These are phyloP conservation scores for Ziziphus jujuba DNA, from an alignment of 306 rosid genomes.

Conservation along the genomic window DNA sequence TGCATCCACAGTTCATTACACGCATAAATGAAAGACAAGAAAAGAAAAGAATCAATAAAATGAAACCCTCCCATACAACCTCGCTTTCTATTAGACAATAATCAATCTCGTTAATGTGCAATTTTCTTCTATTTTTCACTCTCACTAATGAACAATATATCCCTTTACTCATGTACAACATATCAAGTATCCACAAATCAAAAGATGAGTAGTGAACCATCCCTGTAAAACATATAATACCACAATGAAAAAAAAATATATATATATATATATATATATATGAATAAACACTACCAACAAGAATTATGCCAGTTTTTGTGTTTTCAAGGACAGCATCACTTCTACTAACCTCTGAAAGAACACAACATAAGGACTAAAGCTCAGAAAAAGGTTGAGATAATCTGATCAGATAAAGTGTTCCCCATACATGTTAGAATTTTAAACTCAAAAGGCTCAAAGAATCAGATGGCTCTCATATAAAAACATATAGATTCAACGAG, in stretches of 20 bases:
- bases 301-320: too few species aligned
- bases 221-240: too few species aligned
- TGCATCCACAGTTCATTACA: not conserved
- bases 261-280: too few species aligned
- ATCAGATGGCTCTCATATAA: too few species aligned
- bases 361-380: not conserved
- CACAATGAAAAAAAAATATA: too few species aligned
- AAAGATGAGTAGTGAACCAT: not conserved
- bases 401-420: too few species aligned
- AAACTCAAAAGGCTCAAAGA: too few species aligned
- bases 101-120: not conserved
- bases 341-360: not conserved
- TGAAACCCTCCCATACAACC: not conserved
- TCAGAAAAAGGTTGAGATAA: too few species aligned
- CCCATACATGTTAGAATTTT: too few species aligned
- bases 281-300: too few species aligned
- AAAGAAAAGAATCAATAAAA: not conserved
- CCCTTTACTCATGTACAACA: not conserved
- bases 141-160: not conserved
- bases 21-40: not conserved
- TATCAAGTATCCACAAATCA: not conserved
- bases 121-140: not conserved
- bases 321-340: too few species aligned
- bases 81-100: not conserved
- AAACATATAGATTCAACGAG: too few species aligned